Conservation (phyloP, 805 yeast genomes). For the Pachysolen tannophilus region DNA sequence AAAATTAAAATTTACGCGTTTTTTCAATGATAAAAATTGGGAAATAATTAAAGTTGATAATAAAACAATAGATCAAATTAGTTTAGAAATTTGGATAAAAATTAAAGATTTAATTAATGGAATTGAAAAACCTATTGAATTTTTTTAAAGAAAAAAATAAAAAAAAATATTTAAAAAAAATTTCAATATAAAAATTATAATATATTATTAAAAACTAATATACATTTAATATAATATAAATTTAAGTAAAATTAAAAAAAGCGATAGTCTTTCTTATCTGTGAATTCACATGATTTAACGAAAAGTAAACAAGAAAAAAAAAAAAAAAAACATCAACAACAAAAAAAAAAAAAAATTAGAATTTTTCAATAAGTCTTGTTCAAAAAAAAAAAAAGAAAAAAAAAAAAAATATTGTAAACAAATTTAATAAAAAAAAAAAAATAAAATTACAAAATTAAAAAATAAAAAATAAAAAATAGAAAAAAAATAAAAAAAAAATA, state of each 20-base stretch:
- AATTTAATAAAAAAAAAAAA: neutral
- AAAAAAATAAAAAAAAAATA: neutral
- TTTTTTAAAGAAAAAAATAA: neutral
- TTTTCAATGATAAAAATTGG: conserved; percentile 28
- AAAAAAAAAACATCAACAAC: conserved; percentile 1
- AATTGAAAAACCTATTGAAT: neutral
- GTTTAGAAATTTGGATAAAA: conserved; percentile 31
- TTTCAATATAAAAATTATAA: neutral
- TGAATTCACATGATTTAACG: too few species aligned
- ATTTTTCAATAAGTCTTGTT: neutral
- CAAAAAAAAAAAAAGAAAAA: neutral
- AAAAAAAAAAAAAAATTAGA: conserved; percentile 1
- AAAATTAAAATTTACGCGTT: conserved; percentile 43
- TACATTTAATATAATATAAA: conserved; percentile 1
- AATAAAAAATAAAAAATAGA: neutral
- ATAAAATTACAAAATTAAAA: conserved; percentile 1
- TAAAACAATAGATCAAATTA: conserved; percentile 48
- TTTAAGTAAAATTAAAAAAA: neutral
- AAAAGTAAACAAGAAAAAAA: neutral
- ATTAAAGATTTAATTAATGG: conserved; percentile 12
- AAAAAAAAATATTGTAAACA: conserved; percentile 1
- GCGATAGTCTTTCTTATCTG: neutral
- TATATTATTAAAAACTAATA: conserved; percentile 3
- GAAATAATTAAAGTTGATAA: conserved; percentile 52
- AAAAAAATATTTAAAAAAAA: neutral